Conservation (phyloP, 1,284 basidiomycete species). For the Phellopilus nigrolimitatus region DNA sequence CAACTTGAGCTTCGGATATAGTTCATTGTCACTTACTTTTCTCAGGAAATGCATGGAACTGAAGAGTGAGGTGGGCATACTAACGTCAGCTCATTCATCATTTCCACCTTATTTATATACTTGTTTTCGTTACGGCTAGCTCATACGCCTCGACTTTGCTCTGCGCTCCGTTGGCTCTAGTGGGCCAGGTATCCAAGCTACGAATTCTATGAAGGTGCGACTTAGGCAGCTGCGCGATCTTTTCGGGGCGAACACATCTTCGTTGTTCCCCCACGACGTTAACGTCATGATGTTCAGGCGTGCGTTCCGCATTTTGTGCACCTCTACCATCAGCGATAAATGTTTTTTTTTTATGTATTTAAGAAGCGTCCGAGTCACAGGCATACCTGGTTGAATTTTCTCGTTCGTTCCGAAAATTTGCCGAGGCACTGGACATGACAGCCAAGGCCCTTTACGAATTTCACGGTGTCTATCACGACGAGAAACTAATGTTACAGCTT, state of each 20-base stretch:
- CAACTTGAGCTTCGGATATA: no score
- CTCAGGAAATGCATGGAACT: slow-evolving; percentile 13
- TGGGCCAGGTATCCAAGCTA: slow-evolving; percentile 3
- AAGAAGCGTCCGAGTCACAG: background rate
- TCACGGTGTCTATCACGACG: slow-evolving; percentile 2
- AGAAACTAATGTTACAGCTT: slow-evolving; percentile 1
- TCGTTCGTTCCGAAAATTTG: background rate
- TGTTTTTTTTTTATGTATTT: background rate
- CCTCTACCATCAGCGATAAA: background rate
- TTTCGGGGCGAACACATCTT: background rate
- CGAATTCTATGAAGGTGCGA: background rate
- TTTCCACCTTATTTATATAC: background rate
- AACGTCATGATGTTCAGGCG: slow-evolving; percentile 1
- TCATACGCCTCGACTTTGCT: slow-evolving; percentile 6
- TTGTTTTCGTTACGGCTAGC: background rate
- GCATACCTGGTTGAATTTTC: background rate
- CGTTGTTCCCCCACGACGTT: background rate
- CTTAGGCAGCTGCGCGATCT: slow-evolving; percentile 4
- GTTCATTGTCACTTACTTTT: no score
- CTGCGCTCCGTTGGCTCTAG: slow-evolving; percentile 5
- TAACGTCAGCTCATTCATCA: background rate
- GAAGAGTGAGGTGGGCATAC: slow-evolving; percentile 6
- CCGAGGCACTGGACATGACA: background rate
- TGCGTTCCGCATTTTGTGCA: background rate
- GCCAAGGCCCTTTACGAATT: background rate